Conservation (phyloP, 108 stramenopile species). For the Mayamaea pseudoterrestris region DNA sequence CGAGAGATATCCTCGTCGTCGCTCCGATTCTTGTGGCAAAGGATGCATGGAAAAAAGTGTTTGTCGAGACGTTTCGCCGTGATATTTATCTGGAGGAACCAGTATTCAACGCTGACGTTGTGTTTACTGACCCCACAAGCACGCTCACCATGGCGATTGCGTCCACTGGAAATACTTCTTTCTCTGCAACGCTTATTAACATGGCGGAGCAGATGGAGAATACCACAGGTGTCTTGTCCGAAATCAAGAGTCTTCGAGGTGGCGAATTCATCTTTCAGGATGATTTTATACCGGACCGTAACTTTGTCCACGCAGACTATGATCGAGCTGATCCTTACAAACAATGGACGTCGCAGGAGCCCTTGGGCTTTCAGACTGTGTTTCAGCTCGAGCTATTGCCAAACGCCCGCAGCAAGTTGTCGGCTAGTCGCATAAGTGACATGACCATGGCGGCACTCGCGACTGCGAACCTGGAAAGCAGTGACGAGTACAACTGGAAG, state of each 20-base stretch:
- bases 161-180: slow-evolving; percentile 10
- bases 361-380: slow-evolving; percentile 32
- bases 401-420: background rate
- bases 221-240: slow-evolving; percentile 5
- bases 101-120: slow-evolving; percentile 8
- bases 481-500: too few species aligned
- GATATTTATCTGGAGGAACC: slow-evolving; percentile 18
- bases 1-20: slow-evolving; percentile 3
- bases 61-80: slow-evolving; percentile 16
- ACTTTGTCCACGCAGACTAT: slow-evolving; percentile 18
- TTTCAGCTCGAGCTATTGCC: slow-evolving; percentile 13
- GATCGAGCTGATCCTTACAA: slow-evolving; percentile 25
- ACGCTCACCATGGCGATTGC: slow-evolving; percentile 8
- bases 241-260: slow-evolving; percentile 12
- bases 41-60: slow-evolving; percentile 16
- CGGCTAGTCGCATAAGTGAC: background rate
- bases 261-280: slow-evolving; percentile 1
- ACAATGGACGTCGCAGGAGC: slow-evolving; percentile 33
- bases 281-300: slow-evolving; percentile 3
- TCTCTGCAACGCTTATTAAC: slow-evolving; percentile 6
- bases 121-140: slow-evolving; percentile 13
- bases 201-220: slow-evolving; percentile 9
- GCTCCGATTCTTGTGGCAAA: background rate
- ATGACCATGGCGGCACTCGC: background rate
- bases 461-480: background rate